Base-by-base conservation (phyloP, 2,329 filamentous ascomycete species). In the Colletotrichum costaricense region DNA sequence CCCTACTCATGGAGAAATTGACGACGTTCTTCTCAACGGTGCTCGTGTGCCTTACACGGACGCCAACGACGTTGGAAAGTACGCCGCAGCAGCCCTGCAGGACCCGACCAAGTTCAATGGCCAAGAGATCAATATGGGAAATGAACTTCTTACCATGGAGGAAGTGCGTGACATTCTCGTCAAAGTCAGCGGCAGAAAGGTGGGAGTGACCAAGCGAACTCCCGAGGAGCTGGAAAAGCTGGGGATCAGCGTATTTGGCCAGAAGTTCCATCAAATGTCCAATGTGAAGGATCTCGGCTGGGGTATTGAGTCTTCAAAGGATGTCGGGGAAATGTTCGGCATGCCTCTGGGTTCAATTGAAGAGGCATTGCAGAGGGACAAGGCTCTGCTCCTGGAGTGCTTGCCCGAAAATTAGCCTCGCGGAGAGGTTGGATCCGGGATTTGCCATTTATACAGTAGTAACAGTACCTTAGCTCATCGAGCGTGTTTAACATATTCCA, bases 71-170 rank as follows among this genome's bases (percentile, higher is more conserved):
- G 60, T 83, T 12, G 82, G 81, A 0, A 78, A 67, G 69, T 84
- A 81, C 63, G 81, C 76, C 1, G 77, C 80, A 1, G 79, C 80
- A 1, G 82, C 81, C 6, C 46, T 84, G 3, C 77, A 74, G 58
- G 59, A 82, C 22, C 80, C 80, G 4, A 62, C 59, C 54, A 80
- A 76, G 63, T 84, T 83, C 55, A 64, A 35, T 2, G 76, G 77
- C 5, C 75, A 80, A 12, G 80, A 79, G 49, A 80, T 84, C n/a
- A 77, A 81, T 2, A 74, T 84, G 4, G 75, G 64, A 1, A 76
- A 75, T 57, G 80, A 81, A n/a, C 16, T 66, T 1, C 52, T 82
- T 1, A 78, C 77, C 1, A 76, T 82, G n/a, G 69, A 83, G 67
- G 76, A 83, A 52, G 67, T 78, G 0, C 74, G 76, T 30, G 75